Percentiles rank a stretch among this genome's conserved stretches.
Conservation (phyloP, 2,329 filamentous ascomycete species). For the Aspergillus sojae region DNA sequence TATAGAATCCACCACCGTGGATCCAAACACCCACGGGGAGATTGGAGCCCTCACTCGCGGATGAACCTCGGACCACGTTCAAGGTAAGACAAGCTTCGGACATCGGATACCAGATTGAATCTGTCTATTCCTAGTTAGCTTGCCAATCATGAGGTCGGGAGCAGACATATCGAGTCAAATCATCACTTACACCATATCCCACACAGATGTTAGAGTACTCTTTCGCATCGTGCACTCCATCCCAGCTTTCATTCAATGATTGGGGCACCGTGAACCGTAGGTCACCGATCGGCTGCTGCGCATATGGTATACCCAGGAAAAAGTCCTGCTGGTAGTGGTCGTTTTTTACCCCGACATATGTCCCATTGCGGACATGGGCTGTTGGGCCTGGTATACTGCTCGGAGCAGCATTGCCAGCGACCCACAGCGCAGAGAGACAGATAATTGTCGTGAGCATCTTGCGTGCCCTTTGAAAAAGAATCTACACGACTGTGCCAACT, state of each 20-base stretch:
- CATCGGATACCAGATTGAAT: conserved; percentile 39
- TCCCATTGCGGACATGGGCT: conserved; percentile 49
- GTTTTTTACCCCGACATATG: conserved; percentile 49
- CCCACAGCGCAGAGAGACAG: conserved; percentile 5
- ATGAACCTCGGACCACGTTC: conserved; percentile 59
- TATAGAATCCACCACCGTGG: conserved; percentile 58
- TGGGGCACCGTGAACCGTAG: conserved; percentile 58
- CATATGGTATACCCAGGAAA: conserved; percentile 61
- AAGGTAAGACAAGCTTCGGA: conserved; percentile 64
- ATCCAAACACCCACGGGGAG: conserved; percentile 66
- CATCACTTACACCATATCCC: conserved; percentile 50
- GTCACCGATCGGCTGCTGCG: conserved; percentile 55
- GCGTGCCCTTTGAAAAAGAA: not conserved
- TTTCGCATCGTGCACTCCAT: conserved; percentile 45
- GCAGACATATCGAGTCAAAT: conserved; percentile 7
- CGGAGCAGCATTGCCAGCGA: conserved; percentile 24
- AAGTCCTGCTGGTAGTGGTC: conserved; percentile 51
- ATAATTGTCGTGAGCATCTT: conserved; percentile 6
- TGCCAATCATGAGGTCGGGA: not conserved
- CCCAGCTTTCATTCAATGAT: conserved; percentile 52
- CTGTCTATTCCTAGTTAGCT: conserved; percentile 24
- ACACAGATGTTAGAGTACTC: conserved; percentile 52
- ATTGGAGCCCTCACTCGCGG: conserved; percentile 37
- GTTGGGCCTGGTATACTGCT: conserved; percentile 26
- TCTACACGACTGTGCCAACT: not conserved